Base-by-base conservation (phyloP, 441 rosid species). In the Euphorbia celastroides region DNA sequence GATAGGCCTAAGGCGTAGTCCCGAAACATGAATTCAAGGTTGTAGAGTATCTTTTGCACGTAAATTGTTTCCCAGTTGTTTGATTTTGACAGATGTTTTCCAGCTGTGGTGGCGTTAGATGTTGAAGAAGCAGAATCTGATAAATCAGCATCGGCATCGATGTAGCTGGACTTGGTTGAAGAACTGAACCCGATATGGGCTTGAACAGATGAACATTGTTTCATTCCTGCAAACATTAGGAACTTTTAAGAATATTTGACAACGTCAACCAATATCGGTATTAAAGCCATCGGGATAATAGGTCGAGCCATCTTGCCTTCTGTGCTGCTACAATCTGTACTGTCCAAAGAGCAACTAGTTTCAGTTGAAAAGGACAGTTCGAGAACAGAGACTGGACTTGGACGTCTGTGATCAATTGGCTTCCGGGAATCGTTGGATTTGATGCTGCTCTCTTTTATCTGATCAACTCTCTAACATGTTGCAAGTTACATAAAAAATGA, bases 21-120 rank as follows among this genome's bases (percentile, higher is more conserved):
- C 69, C 81, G 85, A 41, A 86, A 84, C 93, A 79, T 82, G 72
- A 79, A 57, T 26, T 95, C 96, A 36, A 84, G 58, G 34, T 85
- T 81, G 48, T 70, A 74, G 17, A 90, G 81, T n/a, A 90, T 69
- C 65, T 72, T 77, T 51, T 70, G 86, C 68, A 86, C 68, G 64
- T 87, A 92, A 60, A 74, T 80, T 0, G 81, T 67, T 79, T 89
- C 93, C 93, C 92, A 84, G 41, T 73, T 74, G 65, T 56, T 26
- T 56, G 82, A 65, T 57, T 64, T 75, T 20, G 59, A 67, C 50
- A 5, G 77, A 60, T 67, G 68, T 66, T 70, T 77, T 67, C 68
- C 79, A 10, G 73, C 77, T 62, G 72, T 12, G 2, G 80, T 68
- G 68, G 75, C 77, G 4, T 72, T 38, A 1, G 85, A 81, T 60